Base-by-base conservation (phyloP, 345 rosid species). In the Dimocarpus longan region DNA sequence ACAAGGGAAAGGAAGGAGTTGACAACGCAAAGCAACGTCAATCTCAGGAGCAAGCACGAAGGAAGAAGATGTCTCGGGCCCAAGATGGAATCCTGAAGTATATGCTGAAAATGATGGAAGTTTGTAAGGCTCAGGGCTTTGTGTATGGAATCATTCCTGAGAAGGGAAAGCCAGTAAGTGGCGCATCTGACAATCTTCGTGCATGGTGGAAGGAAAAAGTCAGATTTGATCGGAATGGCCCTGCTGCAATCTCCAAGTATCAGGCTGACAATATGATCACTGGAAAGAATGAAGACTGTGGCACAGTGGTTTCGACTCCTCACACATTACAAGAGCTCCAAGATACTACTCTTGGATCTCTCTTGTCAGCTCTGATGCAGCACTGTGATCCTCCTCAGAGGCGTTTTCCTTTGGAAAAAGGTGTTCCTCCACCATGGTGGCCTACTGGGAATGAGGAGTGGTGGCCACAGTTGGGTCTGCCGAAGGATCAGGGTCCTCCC, bases 201-300 rank as follows among this genome's bases (percentile, higher is more conserved):
- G 95, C 91, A 21, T 93, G 97, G 97, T 93, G 97, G 97, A 93
- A 93, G 88, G 97, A 93, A 70, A 93, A 91, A 57, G 97, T 93
- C 10, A 82, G 97, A 80, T 93, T 93, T 75, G 97, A 93, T 69
- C 85, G 95, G 40, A 93, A 93, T 21, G 97, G 95, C 69, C 97
- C 97, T 1, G 97, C 97, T 0, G 97, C 97, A 0, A 91, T 93
- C 54, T 83, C 92, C 3, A 91, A 89, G 75, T 91, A 91, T 73
- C 85, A 82, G 77, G 87, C 84, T 0, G 93, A 89, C 67, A 82
- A 91, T 80, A 83, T 75, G 2, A 78, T 88, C 44, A 70, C 81
- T 11, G 93, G 93, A 28, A 83, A 46, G 75, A 66, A 48, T 11
- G 90, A 86, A 43, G 89, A 87, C n/a, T 83, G 69, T 39, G 75